Evolutionary conservation across 1,284 basidiomycete genomes (phyloP).

Genomic region (Trametes hirsuta): DNA sequence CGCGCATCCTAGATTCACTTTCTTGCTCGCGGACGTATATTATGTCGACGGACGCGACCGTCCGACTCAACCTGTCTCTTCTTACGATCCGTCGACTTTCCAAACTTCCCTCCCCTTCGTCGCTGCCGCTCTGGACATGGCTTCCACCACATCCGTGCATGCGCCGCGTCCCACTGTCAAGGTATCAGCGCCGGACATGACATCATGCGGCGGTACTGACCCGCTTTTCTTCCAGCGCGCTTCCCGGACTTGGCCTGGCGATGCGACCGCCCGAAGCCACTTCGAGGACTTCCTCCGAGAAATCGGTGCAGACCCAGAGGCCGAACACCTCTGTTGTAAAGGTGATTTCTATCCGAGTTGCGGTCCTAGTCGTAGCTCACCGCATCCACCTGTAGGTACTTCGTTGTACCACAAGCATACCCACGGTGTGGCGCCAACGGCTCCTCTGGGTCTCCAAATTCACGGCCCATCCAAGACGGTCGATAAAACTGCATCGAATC

Average conservation of each 20-base stretch:
- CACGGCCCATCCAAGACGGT: too few relatives aligned
- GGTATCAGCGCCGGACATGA: constrained; percentile 16
- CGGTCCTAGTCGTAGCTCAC: too few relatives aligned
- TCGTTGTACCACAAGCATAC: too few relatives aligned
- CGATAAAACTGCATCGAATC: too few relatives aligned
- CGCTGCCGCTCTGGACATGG: constrained; percentile 11
- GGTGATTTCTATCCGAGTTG: neutral
- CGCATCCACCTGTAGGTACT: too few relatives aligned
- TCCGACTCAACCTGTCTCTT: constrained; percentile 10
- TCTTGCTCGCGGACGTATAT: constrained; percentile 21
- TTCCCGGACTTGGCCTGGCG: constrained; percentile 25
- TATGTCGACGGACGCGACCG: constrained; percentile 11
- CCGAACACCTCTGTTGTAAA: constrained; percentile 27
- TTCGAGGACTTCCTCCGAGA: constrained; percentile 35
- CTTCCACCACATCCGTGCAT: constrained; percentile 15
- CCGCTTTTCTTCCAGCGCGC: constrained; percentile 15
- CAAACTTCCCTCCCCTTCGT: neutral
- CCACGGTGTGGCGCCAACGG: too few relatives aligned
- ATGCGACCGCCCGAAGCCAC: constrained; percentile 20
- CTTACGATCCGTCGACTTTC: constrained; percentile 4
- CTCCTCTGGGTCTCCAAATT: too few relatives aligned
- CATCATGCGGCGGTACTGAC: constrained; percentile 9
- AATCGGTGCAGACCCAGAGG: constrained; percentile 28
- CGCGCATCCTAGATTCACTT: constrained; percentile 20
- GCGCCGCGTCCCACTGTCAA: constrained; percentile 21